Evolutionary conservation across 2,329 filamentous ascomycete genomes (phyloP).

Genomic region (Dendrostoma leiphaemia): DNA sequence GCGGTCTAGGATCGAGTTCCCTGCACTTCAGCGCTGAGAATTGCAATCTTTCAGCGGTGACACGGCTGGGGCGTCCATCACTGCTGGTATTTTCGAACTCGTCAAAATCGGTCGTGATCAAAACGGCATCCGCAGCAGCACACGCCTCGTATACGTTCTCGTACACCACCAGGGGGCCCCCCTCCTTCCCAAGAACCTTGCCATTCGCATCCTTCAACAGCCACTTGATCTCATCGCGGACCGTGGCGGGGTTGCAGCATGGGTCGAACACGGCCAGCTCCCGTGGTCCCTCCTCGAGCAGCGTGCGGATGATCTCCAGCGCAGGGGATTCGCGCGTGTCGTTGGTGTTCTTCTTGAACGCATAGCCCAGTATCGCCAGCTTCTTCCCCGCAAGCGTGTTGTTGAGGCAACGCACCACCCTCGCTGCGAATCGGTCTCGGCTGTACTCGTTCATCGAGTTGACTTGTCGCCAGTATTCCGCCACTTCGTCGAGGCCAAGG

Average conservation of each 20-base stretch:
- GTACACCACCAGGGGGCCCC: conserved; percentile 46
- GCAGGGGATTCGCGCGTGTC: conserved; percentile 72
- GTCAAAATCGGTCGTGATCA: conserved; percentile 57
- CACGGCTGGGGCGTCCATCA: too few relatives aligned
- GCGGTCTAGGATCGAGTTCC: conserved; percentile 45
- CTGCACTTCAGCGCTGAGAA: conserved; percentile 30
- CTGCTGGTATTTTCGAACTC: conserved; percentile 38
- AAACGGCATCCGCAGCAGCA: conserved; percentile 44
- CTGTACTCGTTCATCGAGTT: conserved; percentile 77
- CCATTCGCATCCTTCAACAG: conserved; percentile 34
- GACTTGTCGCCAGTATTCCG: conserved; percentile 72
- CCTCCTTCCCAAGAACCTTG: conserved; percentile 31
- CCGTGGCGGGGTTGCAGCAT: conserved; percentile 50
- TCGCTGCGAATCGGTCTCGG: conserved; percentile 64
- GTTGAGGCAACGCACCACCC: conserved; percentile 65
- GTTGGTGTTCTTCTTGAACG: conserved; percentile 77
- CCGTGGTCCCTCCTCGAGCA: conserved; percentile 62
- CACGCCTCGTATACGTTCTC: conserved; percentile 50
- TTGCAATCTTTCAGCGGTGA: too few relatives aligned
- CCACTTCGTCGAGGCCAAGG: conserved; percentile 68
- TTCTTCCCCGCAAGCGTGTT: conserved; percentile 70
- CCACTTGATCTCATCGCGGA: conserved; percentile 48
- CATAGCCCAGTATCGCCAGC: conserved; percentile 70
- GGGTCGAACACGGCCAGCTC: conserved; percentile 71
- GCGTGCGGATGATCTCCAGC: conserved; percentile 62